Percentiles rank a stretch among this genome's conserved stretches.
These are phyloP conservation scores for Kwoniella sp. DNA, from an alignment of 768 basidiomycete genomes.

Conservation along the genomic window DNA sequence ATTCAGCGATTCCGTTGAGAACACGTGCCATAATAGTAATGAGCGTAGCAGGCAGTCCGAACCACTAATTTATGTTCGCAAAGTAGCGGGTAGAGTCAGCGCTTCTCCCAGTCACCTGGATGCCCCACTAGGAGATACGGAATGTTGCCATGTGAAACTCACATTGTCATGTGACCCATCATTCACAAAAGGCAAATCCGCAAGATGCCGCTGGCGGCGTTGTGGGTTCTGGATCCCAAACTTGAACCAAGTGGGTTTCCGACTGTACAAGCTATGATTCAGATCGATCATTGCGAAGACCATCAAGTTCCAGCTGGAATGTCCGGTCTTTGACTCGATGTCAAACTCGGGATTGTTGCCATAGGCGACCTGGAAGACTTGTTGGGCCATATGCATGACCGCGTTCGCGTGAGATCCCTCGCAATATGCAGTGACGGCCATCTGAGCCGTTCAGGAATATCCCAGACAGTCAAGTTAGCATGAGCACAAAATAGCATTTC, in stretches of 20 bases:
- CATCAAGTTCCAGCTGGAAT: neutral
- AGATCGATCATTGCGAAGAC: conserved; percentile 3
- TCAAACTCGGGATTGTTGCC: neutral
- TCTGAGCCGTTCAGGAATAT: neutral
- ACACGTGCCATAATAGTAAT: neutral
- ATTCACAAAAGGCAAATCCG: neutral
- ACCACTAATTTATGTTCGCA: conserved; percentile 5
- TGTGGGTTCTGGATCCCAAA: neutral
- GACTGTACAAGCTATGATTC: neutral
- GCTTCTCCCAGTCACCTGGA: too few species aligned
- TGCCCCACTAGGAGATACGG: too few species aligned
- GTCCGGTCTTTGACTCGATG: neutral
- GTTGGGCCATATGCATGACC: neutral
- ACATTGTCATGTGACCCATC: conserved; percentile 5
- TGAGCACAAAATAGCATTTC: too few species aligned
- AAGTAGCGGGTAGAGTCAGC: too few species aligned
- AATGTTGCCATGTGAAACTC: too few species aligned
- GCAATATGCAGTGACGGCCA: neutral
- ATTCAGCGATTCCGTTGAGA: conserved; percentile 2
- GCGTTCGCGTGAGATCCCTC: neutral
- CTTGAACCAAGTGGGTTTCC: conserved; percentile 1
- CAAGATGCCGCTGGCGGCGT: neutral
- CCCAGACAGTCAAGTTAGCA: neutral
- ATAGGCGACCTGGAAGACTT: neutral
- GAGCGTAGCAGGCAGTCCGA: neutral